Base-by-base conservation (phyloP, 257 asterid genomes). In the Nicotiana otophora region DNA sequence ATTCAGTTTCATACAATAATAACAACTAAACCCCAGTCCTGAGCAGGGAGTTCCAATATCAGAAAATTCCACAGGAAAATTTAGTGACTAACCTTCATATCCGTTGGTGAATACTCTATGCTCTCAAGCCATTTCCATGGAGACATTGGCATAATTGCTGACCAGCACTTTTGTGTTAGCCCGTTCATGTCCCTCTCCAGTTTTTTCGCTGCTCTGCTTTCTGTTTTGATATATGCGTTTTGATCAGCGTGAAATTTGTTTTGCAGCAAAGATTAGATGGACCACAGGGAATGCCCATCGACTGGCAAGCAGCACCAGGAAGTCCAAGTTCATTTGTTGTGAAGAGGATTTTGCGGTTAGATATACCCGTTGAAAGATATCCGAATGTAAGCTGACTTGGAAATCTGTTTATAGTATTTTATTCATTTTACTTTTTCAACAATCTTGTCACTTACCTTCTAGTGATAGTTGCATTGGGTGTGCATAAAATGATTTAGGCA, bases 281-380 rank as follows among this genome's bases (percentile, higher is more conserved):
- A 39, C 89, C 91, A 23, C 93, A 89, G 83, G 89, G 90, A 76
- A 90, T 90, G 96, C 82, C 88, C 54, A 86, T 92, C 20, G 93
- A 94, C 84, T 91, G 97, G 98, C 91, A 88, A 83, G 83, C 91
- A 57, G 85, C 91, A 14, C 81, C 84, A 10, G 93, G 95, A 88
- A 92, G 89, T 85, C 94, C 97, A 63, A 90, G 86, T 86, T 88
- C 93, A 3, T 90, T 84, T 82, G 34, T 84, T 26, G 91, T 87
- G 77, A 94, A 90, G 88, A 89, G 92, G 72, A 77, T 90, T 17
- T 36, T 92, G 81, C 95, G 97, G 84, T 69, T 94, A 82, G 97
- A 94, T 77, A 91, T 94, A 86, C 98, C 98, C 2, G 95, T 91
- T 15, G 98, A 91, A 9, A 92, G 90, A 82, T 92, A 88, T 87